Evolutionary conservation across 495 filamentous ascomycete genomes (phyloP).

Genomic region (Neurospora tetrasperma): DNA sequence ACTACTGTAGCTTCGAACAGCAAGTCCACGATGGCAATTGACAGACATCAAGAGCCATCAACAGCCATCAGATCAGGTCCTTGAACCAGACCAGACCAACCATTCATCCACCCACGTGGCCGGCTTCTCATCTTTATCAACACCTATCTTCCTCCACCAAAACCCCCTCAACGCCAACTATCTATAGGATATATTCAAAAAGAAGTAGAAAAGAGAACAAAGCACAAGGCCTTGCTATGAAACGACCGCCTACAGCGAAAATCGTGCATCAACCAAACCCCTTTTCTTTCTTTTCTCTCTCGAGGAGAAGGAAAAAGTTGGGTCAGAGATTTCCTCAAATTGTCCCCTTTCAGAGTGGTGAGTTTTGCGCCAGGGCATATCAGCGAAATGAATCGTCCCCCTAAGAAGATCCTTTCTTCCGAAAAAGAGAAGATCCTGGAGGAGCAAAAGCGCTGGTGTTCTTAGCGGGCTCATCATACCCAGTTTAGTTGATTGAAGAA

Average conservation of each 20-base stretch:
- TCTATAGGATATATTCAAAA: no score
- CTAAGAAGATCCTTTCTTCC: not conserved
- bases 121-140: no score
- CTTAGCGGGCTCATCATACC: constrained; percentile 44
- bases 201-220: no score
- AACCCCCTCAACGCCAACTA: not conserved
- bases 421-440: constrained; percentile 19
- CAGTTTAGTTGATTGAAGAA: constrained; percentile 48
- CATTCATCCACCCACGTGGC: not conserved
- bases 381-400: constrained; percentile 34
- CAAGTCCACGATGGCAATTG: not conserved
- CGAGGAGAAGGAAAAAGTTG: constrained; percentile 15
- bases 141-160: no score
- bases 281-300: not conserved
- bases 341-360: constrained; percentile 47
- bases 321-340: constrained; percentile 49
- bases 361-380: constrained; percentile 44
- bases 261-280: constrained; percentile 26
- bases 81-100: not conserved
- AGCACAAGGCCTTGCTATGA: no score
- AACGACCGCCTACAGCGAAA: constrained; percentile 7
- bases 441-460: constrained; percentile 23
- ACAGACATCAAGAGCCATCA: not conserved
- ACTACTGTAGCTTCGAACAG: not conserved
- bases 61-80: not conserved